Evolutionary conservation across 202 grass and related monocot genomes (phyloP).

Genomic region (Cymbopogon flexuosus): DNA sequence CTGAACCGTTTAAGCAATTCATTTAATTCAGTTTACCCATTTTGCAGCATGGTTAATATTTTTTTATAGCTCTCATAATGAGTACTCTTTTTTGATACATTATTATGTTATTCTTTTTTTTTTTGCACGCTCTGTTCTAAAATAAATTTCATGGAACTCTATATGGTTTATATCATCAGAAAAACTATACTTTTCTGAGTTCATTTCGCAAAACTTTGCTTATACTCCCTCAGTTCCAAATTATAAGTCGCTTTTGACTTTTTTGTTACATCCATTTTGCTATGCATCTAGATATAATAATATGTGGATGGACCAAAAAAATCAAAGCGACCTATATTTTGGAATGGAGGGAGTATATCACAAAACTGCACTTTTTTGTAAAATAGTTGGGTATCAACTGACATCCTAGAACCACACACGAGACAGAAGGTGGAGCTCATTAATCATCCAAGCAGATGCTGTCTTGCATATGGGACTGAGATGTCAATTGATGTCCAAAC

Average conservation of each 20-base stretch:
- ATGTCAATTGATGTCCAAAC: neutral
- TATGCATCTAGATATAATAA: no score
- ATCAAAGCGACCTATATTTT: no score
- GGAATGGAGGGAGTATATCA: neutral
- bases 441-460: neutral
- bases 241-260: no score
- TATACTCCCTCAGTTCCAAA: no score
- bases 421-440: neutral
- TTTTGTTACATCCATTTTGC: no score
- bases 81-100: conserved; percentile 8
- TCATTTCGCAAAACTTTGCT: neutral
- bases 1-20: neutral
- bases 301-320: no score
- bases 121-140: neutral
- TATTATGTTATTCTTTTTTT: neutral
- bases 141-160: neutral
- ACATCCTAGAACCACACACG: neutral
- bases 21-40: conserved; percentile 14
- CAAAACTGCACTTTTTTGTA: neutral
- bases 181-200: neutral
- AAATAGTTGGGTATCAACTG: neutral
- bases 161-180: neutral
- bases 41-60: neutral
- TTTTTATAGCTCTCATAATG: conserved; percentile 8
- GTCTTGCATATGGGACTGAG: neutral